These are phyloP conservation scores for Aureobasidium musti DNA, from an alignment of 2,329 filamentous ascomycete genomes.

Conservation along the genomic window DNA sequence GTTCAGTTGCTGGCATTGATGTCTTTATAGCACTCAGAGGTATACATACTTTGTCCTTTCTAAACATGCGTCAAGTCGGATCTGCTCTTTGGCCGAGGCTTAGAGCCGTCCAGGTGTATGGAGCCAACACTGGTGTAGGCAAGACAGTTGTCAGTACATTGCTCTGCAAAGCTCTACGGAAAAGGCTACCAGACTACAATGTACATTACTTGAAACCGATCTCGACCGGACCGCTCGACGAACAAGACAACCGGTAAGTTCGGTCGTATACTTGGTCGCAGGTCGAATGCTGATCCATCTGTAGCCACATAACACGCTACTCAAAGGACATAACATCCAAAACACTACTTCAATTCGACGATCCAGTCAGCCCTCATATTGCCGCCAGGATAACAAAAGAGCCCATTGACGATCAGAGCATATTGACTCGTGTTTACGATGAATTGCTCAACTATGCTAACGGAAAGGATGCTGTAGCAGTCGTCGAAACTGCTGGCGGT, in stretches of 20 bases:
- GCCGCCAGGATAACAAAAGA: slow-evolving; percentile 54
- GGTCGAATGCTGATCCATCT: not conserved
- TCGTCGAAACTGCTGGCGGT: slow-evolving; percentile 81
- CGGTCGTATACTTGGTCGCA: not conserved
- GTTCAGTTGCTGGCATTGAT: not conserved
- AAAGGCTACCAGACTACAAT: slow-evolving; percentile 49
- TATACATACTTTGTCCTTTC: not conserved
- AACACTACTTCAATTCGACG: slow-evolving; percentile 69
- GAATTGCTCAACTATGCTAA: slow-evolving; percentile 47
- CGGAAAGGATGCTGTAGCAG: slow-evolving; percentile 57
- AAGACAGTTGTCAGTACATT: slow-evolving; percentile 80
- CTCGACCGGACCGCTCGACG: slow-evolving; percentile 69
- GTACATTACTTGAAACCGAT: slow-evolving; percentile 77
- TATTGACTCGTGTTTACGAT: slow-evolving; percentile 48
- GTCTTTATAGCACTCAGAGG: not conserved
- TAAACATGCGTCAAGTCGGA: slow-evolving; percentile 49
- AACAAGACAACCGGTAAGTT: slow-evolving; percentile 68
- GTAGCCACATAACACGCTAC: slow-evolving; percentile 64
- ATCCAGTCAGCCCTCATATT: slow-evolving; percentile 76
- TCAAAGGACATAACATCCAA: slow-evolving; percentile 59
- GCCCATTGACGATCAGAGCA: slow-evolving; percentile 32
- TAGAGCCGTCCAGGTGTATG: slow-evolving; percentile 73
- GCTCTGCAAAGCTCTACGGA: slow-evolving; percentile 63
- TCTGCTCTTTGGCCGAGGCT: slow-evolving; percentile 68
- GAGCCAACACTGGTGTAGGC: slow-evolving; percentile 80